Base-by-base conservation (phyloP, 1,139 yeast genomes). In the Blastobotrys elegans region DNA sequence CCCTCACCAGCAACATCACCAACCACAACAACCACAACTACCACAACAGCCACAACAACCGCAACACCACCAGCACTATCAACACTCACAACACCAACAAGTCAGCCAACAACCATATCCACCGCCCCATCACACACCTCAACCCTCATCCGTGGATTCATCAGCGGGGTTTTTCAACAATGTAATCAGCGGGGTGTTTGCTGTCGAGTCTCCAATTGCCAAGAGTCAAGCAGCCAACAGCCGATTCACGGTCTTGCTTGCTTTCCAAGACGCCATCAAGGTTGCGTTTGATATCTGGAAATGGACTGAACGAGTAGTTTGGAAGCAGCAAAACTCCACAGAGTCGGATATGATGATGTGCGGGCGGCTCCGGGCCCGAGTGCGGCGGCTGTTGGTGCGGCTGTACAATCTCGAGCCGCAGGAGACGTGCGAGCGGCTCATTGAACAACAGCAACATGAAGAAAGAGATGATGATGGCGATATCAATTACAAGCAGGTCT, bases 161-260 rank as follows among this genome's bases (percentile, higher is more conserved):
- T 52, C 18, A 6, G 22, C 39, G 6, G 57, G 62, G 0, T 84
- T 85, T 60, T 76, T 85, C 53, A 88, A 88, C 0, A 79, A 78
- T 50, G 90, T 86, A 11, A 83, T 84, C 43, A 89, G 86, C 54
- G 96, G 96, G 2, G 96, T 89, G 0, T 87, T 90, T 60, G 84
- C 82, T 50, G 79, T 84, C 10, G 97, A 89, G 55, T 74, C 86
- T 0, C 84, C 89, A 0, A 72, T 74, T 5, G 74, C 75, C 4
- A 70, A 79, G 43, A 70, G 78, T 1, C 77, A 76, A 21, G 79
- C 79, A 29, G 80, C 66, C 8, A 64, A 63, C 29, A 59, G 79
- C 49, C 66, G 82, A 26, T 71, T 75, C 51, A 73, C 83, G 0
- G 73, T 84, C 2, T 63, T 84, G 22, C 70, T 77, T 37, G 77